Base-by-base conservation (phyloP, 1,139 yeast genomes). In the Blastobotrys petasosporus region DNA sequence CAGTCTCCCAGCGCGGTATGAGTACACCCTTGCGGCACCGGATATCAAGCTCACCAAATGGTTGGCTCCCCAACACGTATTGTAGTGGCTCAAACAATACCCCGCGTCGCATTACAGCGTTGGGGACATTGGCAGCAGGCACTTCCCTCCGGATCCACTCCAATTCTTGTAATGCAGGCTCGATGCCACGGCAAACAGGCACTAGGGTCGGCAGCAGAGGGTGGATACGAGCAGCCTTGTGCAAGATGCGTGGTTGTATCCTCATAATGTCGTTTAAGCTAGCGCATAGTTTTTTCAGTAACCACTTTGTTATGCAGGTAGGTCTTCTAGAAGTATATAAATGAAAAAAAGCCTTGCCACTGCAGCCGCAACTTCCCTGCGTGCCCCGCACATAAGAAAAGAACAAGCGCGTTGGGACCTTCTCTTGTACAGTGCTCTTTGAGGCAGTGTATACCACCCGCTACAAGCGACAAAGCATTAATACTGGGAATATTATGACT, bases 1-100 rank as follows among this genome's bases (percentile, higher is more conserved):
- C 97, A 0, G 98, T 92, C 60, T 92, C 98, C 85, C 94, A 82
- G 42, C 98, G 67, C 0, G 98, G 98, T 37, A 92, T 88, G 50
- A 92, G 67, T 1, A 87, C 97, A 0, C 80, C 80, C 1, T 70
- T 70, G 23, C 65, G 58, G 58, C 96, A 86, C 30, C 58, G 53
- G 2, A 92, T 71, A 16, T 76, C 77, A 42, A 90, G 62, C 1
- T 61, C 59, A 0, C 94, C 95, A 68, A 92, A 92, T 1, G 97
- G 97, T 65, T 90, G 97, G 0, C 80, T 67, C 1, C 90, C 88
- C 17, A 92, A 67, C 7, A 92, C 76, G 61, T 92, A 88, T 63
- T 92, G 97, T 32, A 90, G 63, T 0, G 97, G 97, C 15, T 73
- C 77, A 9, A 71, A 68, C 13, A 41, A 35, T 2, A 61, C 60